These are phyloP conservation scores for Malassezia yamatoensis DNA, from an alignment of 1,284 basidiomycete species.

Conservation along the genomic window DNA sequence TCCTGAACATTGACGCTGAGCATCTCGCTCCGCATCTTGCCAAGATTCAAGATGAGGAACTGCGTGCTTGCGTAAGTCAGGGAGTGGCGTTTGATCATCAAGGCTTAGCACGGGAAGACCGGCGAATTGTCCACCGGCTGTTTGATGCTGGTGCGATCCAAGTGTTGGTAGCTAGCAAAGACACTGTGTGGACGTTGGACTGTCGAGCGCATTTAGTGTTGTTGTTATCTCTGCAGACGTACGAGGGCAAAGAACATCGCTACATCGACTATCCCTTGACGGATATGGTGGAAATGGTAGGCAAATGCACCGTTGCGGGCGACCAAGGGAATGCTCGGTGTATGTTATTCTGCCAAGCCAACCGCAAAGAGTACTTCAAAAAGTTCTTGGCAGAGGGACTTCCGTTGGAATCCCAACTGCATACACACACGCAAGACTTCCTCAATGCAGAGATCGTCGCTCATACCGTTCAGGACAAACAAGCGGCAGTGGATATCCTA, in stretches of 20 bases:
- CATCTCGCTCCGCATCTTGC: constrained; percentile 82
- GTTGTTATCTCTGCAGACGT: constrained; percentile 94
- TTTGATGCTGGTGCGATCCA: constrained; percentile 92
- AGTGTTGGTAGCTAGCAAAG: constrained; percentile 84
- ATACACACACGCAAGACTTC: constrained; percentile 69
- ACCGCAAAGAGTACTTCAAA: constrained; percentile 89
- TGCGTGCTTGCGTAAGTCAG: constrained; percentile 73
- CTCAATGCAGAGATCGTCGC: constrained; percentile 97
- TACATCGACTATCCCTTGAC: constrained; percentile 96
- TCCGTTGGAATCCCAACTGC: constrained; percentile 73
- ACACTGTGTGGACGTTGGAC: constrained; percentile 89
- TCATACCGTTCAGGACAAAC: constrained; percentile 73
- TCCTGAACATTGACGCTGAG: constrained; percentile 75
- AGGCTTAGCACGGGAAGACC: constrained; percentile 80
- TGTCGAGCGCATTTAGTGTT: constrained; percentile 92
- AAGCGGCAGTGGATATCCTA: constrained; percentile 59
- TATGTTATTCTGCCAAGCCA: constrained; percentile 92
- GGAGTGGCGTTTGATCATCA: constrained; percentile 96
- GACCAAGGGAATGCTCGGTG: constrained; percentile 66
- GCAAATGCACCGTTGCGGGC: constrained; percentile 69
- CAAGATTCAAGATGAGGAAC: constrained; percentile 65
- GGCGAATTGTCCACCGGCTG: constrained; percentile 80
- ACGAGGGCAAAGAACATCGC: constrained; percentile 59
- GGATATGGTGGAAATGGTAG: constrained; percentile 98
- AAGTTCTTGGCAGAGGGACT: constrained; percentile 94